phyloP scores from a whole-genome alignment of 176 grass and related monocot species.

The Dendrocalamus sinicus region DNA sequence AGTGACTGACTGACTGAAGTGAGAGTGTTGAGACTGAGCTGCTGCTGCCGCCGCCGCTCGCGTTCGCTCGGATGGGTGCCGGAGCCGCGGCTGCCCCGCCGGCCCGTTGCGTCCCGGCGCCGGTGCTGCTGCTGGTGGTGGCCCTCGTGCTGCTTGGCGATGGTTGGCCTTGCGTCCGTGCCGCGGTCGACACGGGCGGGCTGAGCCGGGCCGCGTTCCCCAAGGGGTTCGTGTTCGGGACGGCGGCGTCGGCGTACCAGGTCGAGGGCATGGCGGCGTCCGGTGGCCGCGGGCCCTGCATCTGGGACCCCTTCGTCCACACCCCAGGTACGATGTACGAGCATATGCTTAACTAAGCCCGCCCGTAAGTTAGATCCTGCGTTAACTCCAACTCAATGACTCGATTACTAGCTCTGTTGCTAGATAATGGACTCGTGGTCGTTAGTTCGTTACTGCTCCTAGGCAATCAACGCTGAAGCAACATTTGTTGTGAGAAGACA shows the following conservation, averaged over 20 bases:
- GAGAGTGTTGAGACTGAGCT: not conserved
- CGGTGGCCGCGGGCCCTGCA: conserved; percentile 58
- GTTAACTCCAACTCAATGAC: too few species aligned
- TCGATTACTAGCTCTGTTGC: too few species aligned
- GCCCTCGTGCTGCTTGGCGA: conserved; percentile 8
- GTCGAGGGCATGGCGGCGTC: conserved; percentile 59
- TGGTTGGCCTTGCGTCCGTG: not conserved
- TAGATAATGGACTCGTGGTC: too few species aligned
- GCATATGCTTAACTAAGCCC: not conserved
- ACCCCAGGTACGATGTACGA: conserved; percentile 47
- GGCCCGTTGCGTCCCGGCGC: not conserved
- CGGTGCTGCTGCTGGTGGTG: conserved; percentile 1
- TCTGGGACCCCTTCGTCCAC: conserved; percentile 78
- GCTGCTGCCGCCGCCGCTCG: not conserved
- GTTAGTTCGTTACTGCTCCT: too few species aligned
- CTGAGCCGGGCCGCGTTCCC: conserved; percentile 55
- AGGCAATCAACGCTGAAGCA: too few species aligned
- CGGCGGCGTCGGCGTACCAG: conserved; percentile 70
- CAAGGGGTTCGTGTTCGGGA: conserved; percentile 72
- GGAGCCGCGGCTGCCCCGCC: not conserved
- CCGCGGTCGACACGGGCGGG: conserved; percentile 39
- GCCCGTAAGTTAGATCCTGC: conserved; percentile 6
- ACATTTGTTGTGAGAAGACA: too few species aligned
- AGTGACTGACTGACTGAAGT: not conserved
- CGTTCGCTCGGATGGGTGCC: conserved; percentile 1